phyloP scores from a whole-genome alignment of 306 rosid genomes.

The Rosa lucieae region DNA sequence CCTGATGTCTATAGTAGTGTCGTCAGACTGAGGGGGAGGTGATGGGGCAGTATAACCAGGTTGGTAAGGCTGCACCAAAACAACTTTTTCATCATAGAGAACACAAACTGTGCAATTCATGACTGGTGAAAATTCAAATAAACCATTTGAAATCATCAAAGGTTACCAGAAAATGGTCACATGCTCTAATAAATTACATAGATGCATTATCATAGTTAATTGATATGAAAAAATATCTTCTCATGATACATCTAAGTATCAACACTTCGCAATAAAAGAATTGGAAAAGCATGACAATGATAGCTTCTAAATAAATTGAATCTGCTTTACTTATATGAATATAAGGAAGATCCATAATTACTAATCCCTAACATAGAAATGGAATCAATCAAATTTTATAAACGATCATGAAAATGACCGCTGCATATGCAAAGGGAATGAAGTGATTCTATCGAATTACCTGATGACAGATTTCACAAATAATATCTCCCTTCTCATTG shows the following conservation, averaged over 20 bases:
- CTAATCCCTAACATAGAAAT: not conserved
- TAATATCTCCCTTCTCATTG: slow-evolving; percentile 65
- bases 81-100: slow-evolving; percentile 1
- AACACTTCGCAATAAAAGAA: not conserved
- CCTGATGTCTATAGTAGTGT: slow-evolving; percentile 50
- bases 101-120: slow-evolving; percentile 7
- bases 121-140: not conserved
- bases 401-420: not conserved
- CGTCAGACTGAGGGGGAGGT: slow-evolving; percentile 41
- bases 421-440: not conserved
- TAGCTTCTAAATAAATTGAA: slow-evolving; percentile 8
- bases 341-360: not conserved
- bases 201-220: not conserved
- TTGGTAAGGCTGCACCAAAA: slow-evolving; percentile 39
- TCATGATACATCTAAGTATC: slow-evolving; percentile 2
- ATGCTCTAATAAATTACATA: not conserved
- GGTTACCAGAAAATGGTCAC: not conserved
- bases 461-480: slow-evolving; percentile 68
- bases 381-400: not conserved
- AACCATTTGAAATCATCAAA: slow-evolving; percentile 2
- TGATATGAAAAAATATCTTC: not conserved
- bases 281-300: not conserved
- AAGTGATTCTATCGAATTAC: slow-evolving; percentile 28
- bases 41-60: slow-evolving; percentile 51
- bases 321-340: slow-evolving; percentile 9